A percentile compares a stretch with the other conserved stretches of the same genome.
Conservation (phyloP, 2,329 filamentous ascomycete species). For the Exophiala lecanii-corni region DNA sequence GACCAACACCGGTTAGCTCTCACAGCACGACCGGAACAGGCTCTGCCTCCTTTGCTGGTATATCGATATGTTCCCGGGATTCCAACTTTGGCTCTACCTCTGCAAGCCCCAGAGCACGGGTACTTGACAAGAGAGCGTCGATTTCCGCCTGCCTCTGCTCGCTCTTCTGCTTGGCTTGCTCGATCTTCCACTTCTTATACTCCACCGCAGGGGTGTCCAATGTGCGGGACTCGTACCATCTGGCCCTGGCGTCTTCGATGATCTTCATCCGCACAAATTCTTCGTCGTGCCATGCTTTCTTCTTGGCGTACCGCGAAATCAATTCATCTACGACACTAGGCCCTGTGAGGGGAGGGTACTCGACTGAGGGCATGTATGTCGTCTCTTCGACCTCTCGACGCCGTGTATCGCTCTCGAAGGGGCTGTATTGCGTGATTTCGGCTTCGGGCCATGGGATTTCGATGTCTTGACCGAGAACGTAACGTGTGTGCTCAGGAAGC, state of each 20-base stretch:
- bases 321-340: constrained; percentile 15
- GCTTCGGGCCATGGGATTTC: constrained; percentile 71
- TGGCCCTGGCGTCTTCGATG: constrained; percentile 23
- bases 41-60: too few relatives aligned
- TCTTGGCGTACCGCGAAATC: constrained; percentile 11
- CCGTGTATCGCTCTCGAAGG: constrained; percentile 64
- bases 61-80: too few relatives aligned
- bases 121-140: too few relatives aligned
- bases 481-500: constrained; percentile 39
- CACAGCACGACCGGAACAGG: too few relatives aligned
- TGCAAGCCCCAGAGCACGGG: too few relatives aligned
- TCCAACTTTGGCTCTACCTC: too few relatives aligned
- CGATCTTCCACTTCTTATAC: constrained; percentile 7
- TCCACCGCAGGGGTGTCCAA: constrained; percentile 15
- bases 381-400: constrained; percentile 67
- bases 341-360: constrained; percentile 8
- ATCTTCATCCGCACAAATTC: constrained; percentile 25
- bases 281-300: constrained; percentile 18
- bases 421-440: constrained; percentile 47
- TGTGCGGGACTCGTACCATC: constrained; percentile 21
- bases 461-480: constrained; percentile 59
- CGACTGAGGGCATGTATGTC: constrained; percentile 18
- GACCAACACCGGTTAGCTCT: too few relatives aligned
- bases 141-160: background rate
- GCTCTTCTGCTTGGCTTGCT: constrained; percentile 3